Percentiles rank a stretch among this genome's conserved stretches.
Evolutionary conservation across 202 grass and related monocot species (phyloP).

Genomic region (Panicum hallii): DNA sequence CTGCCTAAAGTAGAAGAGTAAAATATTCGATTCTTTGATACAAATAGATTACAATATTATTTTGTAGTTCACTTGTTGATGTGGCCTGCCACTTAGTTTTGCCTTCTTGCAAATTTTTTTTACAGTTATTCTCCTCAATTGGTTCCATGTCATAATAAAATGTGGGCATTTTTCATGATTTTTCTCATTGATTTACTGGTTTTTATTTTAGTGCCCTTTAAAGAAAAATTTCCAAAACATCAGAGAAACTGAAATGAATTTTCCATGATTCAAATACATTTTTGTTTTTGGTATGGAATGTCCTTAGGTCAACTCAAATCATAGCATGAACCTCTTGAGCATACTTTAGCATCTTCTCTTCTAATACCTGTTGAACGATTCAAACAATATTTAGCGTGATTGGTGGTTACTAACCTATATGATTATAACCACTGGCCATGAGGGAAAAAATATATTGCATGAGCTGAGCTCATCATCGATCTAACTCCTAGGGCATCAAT

Average conservation of each 20-base stretch:
- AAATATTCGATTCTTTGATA: neutral
- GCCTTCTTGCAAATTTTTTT: neutral
- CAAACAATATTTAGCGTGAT: neutral
- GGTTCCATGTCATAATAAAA: neutral
- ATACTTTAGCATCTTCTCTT: neutral
- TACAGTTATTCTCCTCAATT: neutral
- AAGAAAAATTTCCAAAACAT: neutral
- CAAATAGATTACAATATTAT: neutral
- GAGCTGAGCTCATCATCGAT: conserved; percentile 12
- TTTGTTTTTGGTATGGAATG: neutral
- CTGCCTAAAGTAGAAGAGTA: neutral
- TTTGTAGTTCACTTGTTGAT: neutral
- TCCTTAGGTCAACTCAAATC: neutral
- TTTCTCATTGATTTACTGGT: neutral
- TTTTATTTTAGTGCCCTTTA: neutral
- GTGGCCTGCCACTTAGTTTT: neutral
- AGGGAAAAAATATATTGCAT: neutral
- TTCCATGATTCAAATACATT: neutral
- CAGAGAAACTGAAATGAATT: neutral
- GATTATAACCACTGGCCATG: neutral
- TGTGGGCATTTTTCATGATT: neutral
- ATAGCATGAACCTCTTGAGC: neutral
- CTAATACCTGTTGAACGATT: neutral
- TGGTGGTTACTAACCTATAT: neutral
- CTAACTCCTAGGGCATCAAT: neutral